phyloP scores from a whole-genome alignment of 495 filamentous ascomycete genomes.

The Hypoxylon perforatum region DNA sequence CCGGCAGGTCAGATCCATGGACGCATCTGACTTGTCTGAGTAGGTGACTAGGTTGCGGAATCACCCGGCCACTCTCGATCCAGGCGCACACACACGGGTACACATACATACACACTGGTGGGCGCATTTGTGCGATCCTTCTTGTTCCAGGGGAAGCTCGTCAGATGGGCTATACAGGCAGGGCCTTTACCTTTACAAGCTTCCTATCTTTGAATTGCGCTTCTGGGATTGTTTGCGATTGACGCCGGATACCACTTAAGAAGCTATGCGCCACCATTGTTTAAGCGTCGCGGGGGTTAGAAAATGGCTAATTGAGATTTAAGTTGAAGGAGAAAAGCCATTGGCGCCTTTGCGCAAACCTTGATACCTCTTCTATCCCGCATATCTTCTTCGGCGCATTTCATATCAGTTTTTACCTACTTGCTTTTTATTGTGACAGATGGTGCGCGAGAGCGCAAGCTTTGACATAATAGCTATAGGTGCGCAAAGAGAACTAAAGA shows the following conservation, averaged over 20 bases:
- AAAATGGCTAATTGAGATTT: slow-evolving; percentile 31
- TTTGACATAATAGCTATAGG: background rate
- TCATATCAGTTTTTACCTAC: slow-evolving; percentile 13
- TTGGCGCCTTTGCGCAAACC: slow-evolving; percentile 34
- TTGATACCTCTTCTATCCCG: slow-evolving; percentile 8
- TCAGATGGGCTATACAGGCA: slow-evolving; percentile 18
- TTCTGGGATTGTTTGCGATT: slow-evolving; percentile 28
- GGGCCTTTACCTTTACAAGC: slow-evolving; percentile 14
- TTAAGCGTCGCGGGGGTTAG: slow-evolving; percentile 22
- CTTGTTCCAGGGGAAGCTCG: slow-evolving; percentile 27
- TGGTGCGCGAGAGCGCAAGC: slow-evolving; percentile 32
- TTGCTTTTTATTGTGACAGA: slow-evolving; percentile 6
- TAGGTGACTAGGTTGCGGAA: slow-evolving; percentile 34
- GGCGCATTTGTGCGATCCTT: slow-evolving; percentile 42
- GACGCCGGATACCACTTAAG: slow-evolving; percentile 29
- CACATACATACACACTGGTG: slow-evolving; percentile 9
- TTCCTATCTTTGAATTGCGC: slow-evolving; percentile 28
- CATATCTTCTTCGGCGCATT: slow-evolving; percentile 30
- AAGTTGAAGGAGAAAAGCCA: slow-evolving; percentile 18
- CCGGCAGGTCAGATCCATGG: slow-evolving; percentile 37
- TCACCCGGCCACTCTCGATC: slow-evolving; percentile 43
- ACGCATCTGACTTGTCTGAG: slow-evolving; percentile 23
- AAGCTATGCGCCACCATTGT: slow-evolving; percentile 32
- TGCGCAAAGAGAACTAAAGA: slow-evolving; percentile 3
- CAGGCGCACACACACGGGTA: slow-evolving; percentile 19